These are phyloP conservation scores for Debaryomyces fabryi DNA, from an alignment of 1,139 yeast genomes.

Conservation along the genomic window DNA sequence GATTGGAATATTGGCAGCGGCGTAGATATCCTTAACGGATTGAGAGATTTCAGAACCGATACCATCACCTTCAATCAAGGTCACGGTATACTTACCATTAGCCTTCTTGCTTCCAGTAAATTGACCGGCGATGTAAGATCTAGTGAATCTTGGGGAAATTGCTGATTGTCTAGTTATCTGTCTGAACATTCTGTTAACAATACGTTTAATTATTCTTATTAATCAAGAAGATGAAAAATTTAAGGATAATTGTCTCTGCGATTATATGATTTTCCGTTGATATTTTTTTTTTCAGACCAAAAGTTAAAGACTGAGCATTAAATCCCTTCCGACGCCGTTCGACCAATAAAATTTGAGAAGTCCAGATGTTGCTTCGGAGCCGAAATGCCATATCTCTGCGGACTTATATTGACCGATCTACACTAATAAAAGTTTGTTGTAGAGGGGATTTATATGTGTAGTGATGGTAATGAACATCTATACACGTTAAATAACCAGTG, in stretches of 20 bases:
- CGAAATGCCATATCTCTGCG: conserved; percentile 1
- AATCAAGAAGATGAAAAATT: conserved; percentile 11
- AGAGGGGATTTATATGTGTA: background rate
- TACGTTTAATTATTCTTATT: conserved; percentile 4
- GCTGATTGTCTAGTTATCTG: conserved; percentile 39
- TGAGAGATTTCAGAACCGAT: conserved; percentile 94
- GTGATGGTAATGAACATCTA: background rate
- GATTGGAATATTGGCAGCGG: conserved; percentile 92
- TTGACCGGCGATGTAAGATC: conserved; percentile 53
- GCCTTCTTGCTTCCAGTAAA: conserved; percentile 50
- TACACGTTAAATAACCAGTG: background rate
- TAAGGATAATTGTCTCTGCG: conserved; percentile 12
- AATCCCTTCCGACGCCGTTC: conserved; percentile 6
- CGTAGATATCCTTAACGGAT: conserved; percentile 87
- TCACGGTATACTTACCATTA: conserved; percentile 83
- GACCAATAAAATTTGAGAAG: conserved; percentile 4
- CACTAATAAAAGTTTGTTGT: background rate
- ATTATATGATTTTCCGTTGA: conserved; percentile 7
- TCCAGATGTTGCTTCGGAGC: conserved; percentile 1
- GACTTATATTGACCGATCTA: conserved; percentile 4
- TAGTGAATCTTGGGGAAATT: conserved; percentile 44
- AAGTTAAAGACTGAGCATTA: background rate
- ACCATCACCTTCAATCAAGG: conserved; percentile 98
- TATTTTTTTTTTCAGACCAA: conserved; percentile 5
- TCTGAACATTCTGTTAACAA: conserved; percentile 40